Evolutionary conservation across 768 basidiomycete species (phyloP).

Genomic region (Xerocomellus dryophilus): DNA sequence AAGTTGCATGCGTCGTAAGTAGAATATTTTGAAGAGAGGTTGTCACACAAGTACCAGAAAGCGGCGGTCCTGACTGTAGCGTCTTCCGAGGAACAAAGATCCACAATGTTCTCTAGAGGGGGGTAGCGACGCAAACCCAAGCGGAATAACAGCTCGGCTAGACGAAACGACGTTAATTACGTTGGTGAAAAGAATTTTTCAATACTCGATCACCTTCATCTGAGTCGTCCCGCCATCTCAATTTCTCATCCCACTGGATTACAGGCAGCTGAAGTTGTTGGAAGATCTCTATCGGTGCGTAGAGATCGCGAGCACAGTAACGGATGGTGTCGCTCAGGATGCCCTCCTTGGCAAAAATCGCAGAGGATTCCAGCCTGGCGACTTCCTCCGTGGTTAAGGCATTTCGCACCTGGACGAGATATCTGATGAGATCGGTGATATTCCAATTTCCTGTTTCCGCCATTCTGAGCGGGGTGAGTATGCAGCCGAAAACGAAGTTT

Average conservation of each 20-base stretch:
- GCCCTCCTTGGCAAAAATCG: not conserved
- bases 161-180: not conserved
- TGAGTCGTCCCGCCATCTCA: not conserved
- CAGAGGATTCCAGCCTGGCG: not conserved
- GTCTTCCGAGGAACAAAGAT: not conserved
- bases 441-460: not conserved
- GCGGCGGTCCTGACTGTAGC: not conserved
- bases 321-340: not conserved
- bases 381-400: not conserved
- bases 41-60: not conserved
- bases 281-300: not conserved
- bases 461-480: not conserved
- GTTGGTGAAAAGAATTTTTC: too few species aligned
- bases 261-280: not conserved
- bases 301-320: not conserved
- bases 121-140: not conserved
- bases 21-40: not conserved
- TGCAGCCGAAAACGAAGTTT: not conserved
- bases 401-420: not conserved
- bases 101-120: not conserved
- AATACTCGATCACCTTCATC: not conserved
- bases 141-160: not conserved
- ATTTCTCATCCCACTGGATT: not conserved
- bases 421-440: not conserved
- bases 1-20: not conserved